Base-by-base conservation (phyloP, 805 yeast species). In the Barnettozyma vustinii region DNA sequence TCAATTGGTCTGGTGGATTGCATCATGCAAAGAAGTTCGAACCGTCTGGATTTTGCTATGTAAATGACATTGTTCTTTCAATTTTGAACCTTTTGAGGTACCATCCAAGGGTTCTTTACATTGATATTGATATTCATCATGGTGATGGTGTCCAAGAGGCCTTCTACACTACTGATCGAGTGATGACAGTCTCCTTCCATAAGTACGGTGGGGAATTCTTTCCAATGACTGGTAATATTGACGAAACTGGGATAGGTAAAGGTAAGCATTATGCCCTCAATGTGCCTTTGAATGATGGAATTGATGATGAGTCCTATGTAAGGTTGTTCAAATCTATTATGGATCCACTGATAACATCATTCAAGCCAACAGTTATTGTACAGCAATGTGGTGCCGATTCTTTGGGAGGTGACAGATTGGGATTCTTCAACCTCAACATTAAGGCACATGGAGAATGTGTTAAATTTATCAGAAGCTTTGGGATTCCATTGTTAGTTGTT, bases 321-420 rank as follows among this genome's bases (percentile, higher is more conserved):
- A 21, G 52, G 37, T 33, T 50, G 23, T 50, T 50, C 64, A 87
- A 83, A 69, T 82, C 94, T 16, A 79, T 94, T 43, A 83, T 95
- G 58, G 97, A 90, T 65, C 98, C 97, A 3, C 77, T 90, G 39
- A 86, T 95, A 54, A 76, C 81, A 56, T 83, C 88, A 86, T 94
- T 86, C 69, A 96, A 87, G 67, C 99, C 99, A 1, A 81, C 95
- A 9, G 97, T 96, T 0, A 85, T 94, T 52, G 97, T 94, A n/a
- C 79, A 91, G 55, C 99, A 94, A 69, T 90, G 97, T 72, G 99
- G 99, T 43, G 99, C 97, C 26, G 99, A 94, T 66, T 91, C 98
- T 1, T 74, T 94, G 45, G 89, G 96, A 37, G 96, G 97, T 39
- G 99, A 94, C 72, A 79, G 96, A 58, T 74, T 95, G 51, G 99